A percentile compares a stretch with the other conserved stretches of the same genome.
These are phyloP conservation scores for Diplodia seriata DNA, from an alignment of 2,329 filamentous ascomycete genomes.

Conservation along the genomic window DNA sequence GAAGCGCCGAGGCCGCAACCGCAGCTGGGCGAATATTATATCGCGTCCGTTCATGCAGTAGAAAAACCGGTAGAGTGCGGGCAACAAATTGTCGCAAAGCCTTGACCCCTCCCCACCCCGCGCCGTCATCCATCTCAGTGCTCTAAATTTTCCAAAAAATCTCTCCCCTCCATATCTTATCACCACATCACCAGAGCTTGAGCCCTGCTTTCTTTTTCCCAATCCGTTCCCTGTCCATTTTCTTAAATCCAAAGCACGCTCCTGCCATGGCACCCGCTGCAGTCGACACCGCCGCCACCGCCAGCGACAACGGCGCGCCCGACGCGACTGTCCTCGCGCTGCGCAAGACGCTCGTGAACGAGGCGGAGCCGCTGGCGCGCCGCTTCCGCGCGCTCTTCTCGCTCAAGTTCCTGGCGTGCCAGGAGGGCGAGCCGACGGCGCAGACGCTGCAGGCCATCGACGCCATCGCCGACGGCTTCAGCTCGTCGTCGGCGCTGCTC, in stretches of 20 bases:
- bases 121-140: slow-evolving; percentile 29
- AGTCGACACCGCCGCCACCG: background rate
- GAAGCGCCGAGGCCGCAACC: slow-evolving; percentile 20
- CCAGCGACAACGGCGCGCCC: slow-evolving; percentile 13
- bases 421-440: slow-evolving; percentile 60
- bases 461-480: slow-evolving; percentile 87
- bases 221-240: background rate
- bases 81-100: background rate
- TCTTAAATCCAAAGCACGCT: background rate
- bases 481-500: slow-evolving; percentile 83
- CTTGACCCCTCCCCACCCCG: slow-evolving; percentile 29
- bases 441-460: slow-evolving; percentile 68
- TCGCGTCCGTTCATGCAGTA: background rate
- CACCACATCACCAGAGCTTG: slow-evolving; percentile 24
- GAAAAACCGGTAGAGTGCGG: background rate
- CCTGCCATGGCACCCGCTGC: slow-evolving; percentile 24
- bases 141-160: slow-evolving; percentile 32
- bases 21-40: slow-evolving; percentile 1
- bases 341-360: slow-evolving; percentile 78
- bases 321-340: slow-evolving; percentile 65
- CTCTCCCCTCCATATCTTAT: slow-evolving; percentile 24
- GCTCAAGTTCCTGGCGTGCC: slow-evolving; percentile 87
- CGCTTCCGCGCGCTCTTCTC: slow-evolving; percentile 98
- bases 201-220: background rate
- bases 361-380: slow-evolving; percentile 80